Evolutionary conservation across 75 land plant genomes (phyloP).

Genomic region (Chamaecyparis obtusa): DNA sequence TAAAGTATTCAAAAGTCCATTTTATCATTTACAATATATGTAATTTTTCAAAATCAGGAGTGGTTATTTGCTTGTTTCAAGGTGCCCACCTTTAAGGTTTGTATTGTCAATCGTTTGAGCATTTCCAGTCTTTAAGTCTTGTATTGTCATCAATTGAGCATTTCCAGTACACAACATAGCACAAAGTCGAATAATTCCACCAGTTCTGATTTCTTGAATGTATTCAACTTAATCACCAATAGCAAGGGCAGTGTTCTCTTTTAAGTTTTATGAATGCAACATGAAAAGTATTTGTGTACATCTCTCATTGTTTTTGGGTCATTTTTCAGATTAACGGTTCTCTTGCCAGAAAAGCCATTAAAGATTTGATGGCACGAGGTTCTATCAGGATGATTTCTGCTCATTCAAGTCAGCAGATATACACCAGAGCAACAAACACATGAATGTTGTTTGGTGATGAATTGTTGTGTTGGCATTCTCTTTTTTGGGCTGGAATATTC

Average conservation of each 20-base stretch:
- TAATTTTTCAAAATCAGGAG: background rate
- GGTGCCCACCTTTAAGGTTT: background rate
- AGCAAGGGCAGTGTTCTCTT: background rate
- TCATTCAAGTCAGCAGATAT: slow-evolving; percentile 49
- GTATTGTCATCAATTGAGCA: background rate
- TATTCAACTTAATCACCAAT: background rate
- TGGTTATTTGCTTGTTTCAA: background rate
- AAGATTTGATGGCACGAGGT: slow-evolving; percentile 41
- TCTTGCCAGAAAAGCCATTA: slow-evolving; percentile 41
- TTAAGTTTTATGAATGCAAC: background rate
- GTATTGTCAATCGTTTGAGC: background rate
- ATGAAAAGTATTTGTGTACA: background rate
- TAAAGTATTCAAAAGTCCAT: background rate
- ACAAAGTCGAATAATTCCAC: background rate
- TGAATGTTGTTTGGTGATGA: slow-evolving; percentile 14
- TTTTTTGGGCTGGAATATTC: background rate
- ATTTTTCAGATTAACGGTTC: slow-evolving; percentile 41
- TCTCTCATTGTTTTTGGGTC: background rate
- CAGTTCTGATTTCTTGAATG: background rate
- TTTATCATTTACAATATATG: background rate
- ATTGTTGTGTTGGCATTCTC: background rate
- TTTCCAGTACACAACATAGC: background rate
- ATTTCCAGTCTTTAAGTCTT: background rate
- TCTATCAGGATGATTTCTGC: slow-evolving; percentile 42
- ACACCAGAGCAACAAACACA: slow-evolving; percentile 49